These are phyloP conservation scores for Vitis hybrid DNA, from an alignment of 177 flowering plant genomes.

Conservation along the genomic window DNA sequence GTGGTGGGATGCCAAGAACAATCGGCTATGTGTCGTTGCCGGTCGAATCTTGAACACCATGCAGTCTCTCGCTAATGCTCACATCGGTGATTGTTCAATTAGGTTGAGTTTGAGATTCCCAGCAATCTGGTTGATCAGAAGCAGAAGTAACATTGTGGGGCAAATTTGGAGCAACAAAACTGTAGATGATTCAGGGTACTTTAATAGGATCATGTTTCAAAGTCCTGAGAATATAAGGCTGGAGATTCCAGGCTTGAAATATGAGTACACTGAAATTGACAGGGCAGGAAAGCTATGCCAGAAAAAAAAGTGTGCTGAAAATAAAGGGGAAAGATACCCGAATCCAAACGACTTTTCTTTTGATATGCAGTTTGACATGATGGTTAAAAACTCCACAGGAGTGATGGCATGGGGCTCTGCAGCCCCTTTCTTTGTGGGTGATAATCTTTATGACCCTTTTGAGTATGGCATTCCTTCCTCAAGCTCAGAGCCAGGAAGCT, in stretches of 20 bases:
- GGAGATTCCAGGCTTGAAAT: constrained; percentile 31
- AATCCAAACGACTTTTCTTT: constrained; percentile 26
- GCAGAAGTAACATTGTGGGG: constrained; percentile 36
- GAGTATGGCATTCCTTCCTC: too few relatives aligned
- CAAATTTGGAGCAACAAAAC: constrained; percentile 49
- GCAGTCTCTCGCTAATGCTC: constrained; percentile 27
- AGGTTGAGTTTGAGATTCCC: constrained; percentile 46
- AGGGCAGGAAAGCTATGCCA: constrained; percentile 34
- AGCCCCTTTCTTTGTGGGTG: constrained; percentile 40
- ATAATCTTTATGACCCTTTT: constrained; percentile 18
- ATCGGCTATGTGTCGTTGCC: constrained; percentile 34
- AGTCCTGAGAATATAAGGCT: constrained; percentile 4
- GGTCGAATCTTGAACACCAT: constrained; percentile 35
- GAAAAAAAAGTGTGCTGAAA: constrained; percentile 15
- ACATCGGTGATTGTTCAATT: constrained; percentile 51
- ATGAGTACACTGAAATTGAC: constrained; percentile 44
- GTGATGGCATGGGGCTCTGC: constrained; percentile 32
- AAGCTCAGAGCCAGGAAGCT: neutral
- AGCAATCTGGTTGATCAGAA: constrained; percentile 38
- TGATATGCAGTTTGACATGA: constrained; percentile 49
- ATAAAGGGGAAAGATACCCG: constrained; percentile 35
- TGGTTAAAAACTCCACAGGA: constrained; percentile 22
- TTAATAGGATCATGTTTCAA: constrained; percentile 26
- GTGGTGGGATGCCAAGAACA: constrained; percentile 44
- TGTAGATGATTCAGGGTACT: constrained; percentile 42